Conservation (phyloP, 2,329 filamentous ascomycete species). For the Diaporthe sp. region DNA sequence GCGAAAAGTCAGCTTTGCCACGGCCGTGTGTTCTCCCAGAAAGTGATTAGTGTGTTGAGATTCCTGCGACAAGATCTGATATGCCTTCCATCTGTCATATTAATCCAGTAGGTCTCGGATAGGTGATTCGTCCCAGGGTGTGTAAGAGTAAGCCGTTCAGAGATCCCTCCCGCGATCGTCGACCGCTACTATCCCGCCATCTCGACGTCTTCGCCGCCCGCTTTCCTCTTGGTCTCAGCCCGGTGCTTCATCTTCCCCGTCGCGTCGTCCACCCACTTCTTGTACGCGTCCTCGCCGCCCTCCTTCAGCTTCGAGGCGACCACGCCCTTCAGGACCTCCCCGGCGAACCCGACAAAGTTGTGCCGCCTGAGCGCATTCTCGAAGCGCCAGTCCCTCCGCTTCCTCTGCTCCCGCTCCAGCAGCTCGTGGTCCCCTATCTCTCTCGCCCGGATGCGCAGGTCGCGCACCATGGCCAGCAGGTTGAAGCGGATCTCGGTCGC, state of each 20-base stretch:
- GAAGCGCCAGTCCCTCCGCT: constrained; percentile 90
- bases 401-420: constrained; percentile 84
- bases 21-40: background rate
- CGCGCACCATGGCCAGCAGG: constrained; percentile 90
- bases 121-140: constrained; percentile 8
- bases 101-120: constrained; percentile 11
- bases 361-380: constrained; percentile 93
- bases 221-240: constrained; percentile 50
- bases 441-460: constrained; percentile 81
- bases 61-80: background rate
- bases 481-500: constrained; percentile 94
- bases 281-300: constrained; percentile 74
- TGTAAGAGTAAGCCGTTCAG: background rate
- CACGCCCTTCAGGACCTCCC: constrained; percentile 89
- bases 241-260: constrained; percentile 50
- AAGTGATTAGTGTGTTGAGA: background rate
- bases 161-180: background rate
- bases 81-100: constrained; percentile 12
- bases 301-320: constrained; percentile 79
- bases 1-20: constrained; percentile 13
- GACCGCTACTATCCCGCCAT: constrained; percentile 47
- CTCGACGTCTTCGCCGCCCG: constrained; percentile 48
- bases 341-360: constrained; percentile 97
- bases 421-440: constrained; percentile 87
- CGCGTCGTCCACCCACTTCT: constrained; percentile 78